Base-by-base conservation (phyloP, 306 rosid genomes). In the Inga oerstediana region DNA sequence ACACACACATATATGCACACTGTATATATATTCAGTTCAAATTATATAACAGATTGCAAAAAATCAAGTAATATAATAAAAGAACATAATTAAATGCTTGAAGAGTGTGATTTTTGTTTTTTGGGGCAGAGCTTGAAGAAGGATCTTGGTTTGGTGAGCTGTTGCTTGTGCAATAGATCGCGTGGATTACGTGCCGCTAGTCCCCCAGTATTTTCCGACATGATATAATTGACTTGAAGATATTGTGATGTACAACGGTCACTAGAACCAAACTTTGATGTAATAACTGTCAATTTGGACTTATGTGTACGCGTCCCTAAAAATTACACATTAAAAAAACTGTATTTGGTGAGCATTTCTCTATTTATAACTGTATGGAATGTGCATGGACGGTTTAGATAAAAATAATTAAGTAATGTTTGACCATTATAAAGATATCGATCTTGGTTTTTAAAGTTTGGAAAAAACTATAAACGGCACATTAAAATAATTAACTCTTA, bases 221-320 rank as follows among this genome's bases (percentile, higher is more conserved):
- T 45, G 45, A 34, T 37, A 22, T 72, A 19, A 65, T 64, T 8
- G 70, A 44, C 46, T 54, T 79, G 19, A 45, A 75, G 81, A 56
- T 48, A 30, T 80, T 74, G 48, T 86, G 84, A 80, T 73, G 83
- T 39, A 84, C 77, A 79, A 79, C 45, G 79, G 81, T 75, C 81
- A 66, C 78, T 56, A 59, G 80, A 75, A 79, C 82, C 88, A 75
- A 88, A 88, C 88, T 84, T 30, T 66, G 89, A 86, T 79, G 67
- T 81, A 58, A 67, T 84, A 86, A 84, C 86, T 88, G 81, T 88
- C 82, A 78, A 76, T 69, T 75, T 82, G 81, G 84, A 77, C 76
- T 67, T 11, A 74, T 44, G 27, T 12, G 37, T 72, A 46, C 27
- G 12, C 49, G 2, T 6, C 45, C 37, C 52, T 43, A n/a, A 80